Conservation (phyloP, 1,139 yeast genomes). For the Tardiomyces digboiensis region DNA sequence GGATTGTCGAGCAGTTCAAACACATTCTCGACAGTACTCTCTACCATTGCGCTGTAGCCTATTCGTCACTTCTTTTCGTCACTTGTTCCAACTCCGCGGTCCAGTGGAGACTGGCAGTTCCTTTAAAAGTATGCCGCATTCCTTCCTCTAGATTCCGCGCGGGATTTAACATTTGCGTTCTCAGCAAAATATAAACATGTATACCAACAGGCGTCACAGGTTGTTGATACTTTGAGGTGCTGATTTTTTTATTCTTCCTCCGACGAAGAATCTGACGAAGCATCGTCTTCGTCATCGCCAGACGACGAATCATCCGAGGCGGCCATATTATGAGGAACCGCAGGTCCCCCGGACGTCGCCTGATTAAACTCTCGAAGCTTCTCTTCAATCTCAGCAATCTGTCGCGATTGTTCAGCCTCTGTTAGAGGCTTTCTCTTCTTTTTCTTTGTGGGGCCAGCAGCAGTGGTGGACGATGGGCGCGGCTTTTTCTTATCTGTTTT, state of each 20-base stretch:
- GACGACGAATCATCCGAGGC: constrained; percentile 1
- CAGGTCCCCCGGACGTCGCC: constrained; percentile 13
- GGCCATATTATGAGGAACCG: not conserved
- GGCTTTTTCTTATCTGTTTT: constrained; percentile 22
- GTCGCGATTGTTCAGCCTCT: constrained; percentile 64
- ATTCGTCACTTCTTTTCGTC: no score
- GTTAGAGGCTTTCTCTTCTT: constrained; percentile 47
- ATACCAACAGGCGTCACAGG: no score
- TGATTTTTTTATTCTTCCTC: constrained; percentile 15
- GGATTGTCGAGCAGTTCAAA: no score
- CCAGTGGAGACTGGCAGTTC: no score
- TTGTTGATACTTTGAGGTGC: no score
- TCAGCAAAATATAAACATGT: no score
- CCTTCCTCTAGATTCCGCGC: no score
- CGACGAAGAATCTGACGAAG: constrained; percentile 5
- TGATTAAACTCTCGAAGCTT: constrained; percentile 72
- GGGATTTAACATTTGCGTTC: no score
- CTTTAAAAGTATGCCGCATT: no score
- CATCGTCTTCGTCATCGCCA: constrained; percentile 9
- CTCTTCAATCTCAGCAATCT: constrained; percentile 75
- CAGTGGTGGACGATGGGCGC: constrained; percentile 22
- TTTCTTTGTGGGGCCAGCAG: constrained; percentile 20
- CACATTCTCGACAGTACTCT: no score
- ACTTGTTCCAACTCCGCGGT: no score
- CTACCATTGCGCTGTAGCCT: no score